Percentiles rank a stretch among this genome's conserved stretches.
Evolutionary conservation across 176 grass and related monocot species (phyloP).

Genomic region (Canna indica): DNA sequence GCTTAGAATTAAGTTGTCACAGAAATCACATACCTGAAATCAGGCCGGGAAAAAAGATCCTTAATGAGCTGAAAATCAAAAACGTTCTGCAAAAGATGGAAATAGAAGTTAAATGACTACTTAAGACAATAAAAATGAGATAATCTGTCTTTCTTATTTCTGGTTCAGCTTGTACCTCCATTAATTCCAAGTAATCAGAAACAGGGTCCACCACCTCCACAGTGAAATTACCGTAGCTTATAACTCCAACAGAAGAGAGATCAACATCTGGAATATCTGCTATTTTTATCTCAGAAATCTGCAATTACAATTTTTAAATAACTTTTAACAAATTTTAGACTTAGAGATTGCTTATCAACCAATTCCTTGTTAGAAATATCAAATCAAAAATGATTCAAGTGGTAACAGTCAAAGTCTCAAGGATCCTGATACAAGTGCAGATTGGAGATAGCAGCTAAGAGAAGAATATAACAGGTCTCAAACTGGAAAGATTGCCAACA

Average conservation of each 20-base stretch:
- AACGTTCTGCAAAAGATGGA: constrained; percentile 43
- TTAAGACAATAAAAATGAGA: constrained; percentile 1
- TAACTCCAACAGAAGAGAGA: constrained; percentile 46
- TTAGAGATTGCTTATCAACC: not conserved
- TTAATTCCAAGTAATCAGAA: constrained; percentile 81
- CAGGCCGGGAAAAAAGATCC: constrained; percentile 59
- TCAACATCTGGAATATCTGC: constrained; percentile 76
- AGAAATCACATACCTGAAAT: constrained; percentile 51
- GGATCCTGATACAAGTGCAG: not conserved
- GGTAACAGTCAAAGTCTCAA: not conserved
- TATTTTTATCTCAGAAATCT: constrained; percentile 84
- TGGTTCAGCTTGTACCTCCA: constrained; percentile 45
- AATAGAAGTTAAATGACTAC: constrained; percentile 1
- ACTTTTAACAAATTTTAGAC: not conserved
- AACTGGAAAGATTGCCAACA: not conserved
- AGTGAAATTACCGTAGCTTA: constrained; percentile 57
- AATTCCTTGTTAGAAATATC: not conserved
- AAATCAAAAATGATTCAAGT: not conserved
- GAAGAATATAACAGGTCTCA: not conserved
- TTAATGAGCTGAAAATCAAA: constrained; percentile 95
- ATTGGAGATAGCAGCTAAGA: not conserved
- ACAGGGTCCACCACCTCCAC: constrained; percentile 84
- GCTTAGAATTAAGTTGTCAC: too few relatives aligned
- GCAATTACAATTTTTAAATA: constrained; percentile 24
- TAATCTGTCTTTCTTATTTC: not conserved